Base-by-base conservation (phyloP, 2,329 filamentous ascomycete genomes). In the Fusarium lateritium region DNA sequence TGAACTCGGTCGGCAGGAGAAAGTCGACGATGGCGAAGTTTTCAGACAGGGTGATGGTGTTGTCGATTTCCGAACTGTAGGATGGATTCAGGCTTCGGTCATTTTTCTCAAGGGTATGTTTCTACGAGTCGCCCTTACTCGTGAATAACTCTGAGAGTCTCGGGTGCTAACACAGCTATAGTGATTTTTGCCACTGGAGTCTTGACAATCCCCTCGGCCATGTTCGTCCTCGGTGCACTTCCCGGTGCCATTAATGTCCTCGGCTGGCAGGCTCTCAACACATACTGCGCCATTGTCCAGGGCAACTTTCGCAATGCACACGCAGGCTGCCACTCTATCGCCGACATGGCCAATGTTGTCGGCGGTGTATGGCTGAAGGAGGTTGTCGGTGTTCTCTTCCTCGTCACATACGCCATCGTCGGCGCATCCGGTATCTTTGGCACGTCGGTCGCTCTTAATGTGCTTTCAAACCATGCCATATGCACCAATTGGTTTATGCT, bases 401-500 rank as follows among this genome's bases (percentile, higher is more conserved):
- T 89, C 17, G 76, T 89, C 8, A 86, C 85, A 6, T 89, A 87
- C 61, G 70, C 88, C 40, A 83, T 90, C 15, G 84, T 84, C 36
- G 82, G 83, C 10, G 87, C 83, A 2, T 85, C 84, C 1, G 87
- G 88, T 7, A 88, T 91, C 62, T 81, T 90, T 36, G 86, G 86
- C 14, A 83, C 88, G 2, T 87, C 87, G 0, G 86, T 86, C 1
- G 88, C 83, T 0, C 78, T 91, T 53, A 91, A 91, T 69, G 86
- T 87, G 1, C 79, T 91, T 3, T 88, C 86, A 0, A 79, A 81
- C 31, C 88, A 90, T 69, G 84, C 83, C 5, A 78, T 84, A 5
- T 91, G 88, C 71, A 89, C 88, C 0, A 86, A 87, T 17, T 87
- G 82, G 79, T 90, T 83, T 76, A 82, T 83, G 10, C 80, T 89